phyloP scores from a whole-genome alignment of 192 early-diverging fungal genomes.

The Coemansia sp. region DNA sequence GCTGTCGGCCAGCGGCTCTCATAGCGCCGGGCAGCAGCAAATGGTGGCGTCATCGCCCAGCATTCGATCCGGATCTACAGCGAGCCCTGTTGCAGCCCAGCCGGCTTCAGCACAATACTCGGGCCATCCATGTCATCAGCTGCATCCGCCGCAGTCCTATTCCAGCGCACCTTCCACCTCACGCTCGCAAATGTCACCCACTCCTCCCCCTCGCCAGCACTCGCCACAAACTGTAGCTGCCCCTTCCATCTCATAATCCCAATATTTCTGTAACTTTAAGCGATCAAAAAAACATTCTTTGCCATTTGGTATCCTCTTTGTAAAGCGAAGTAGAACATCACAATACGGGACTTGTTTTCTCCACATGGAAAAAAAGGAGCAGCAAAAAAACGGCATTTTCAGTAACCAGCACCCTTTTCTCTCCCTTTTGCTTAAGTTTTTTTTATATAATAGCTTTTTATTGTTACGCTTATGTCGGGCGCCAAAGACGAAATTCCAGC shows the following conservation, averaged over 20 bases:
- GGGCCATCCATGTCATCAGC: no score
- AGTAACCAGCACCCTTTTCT: not conserved
- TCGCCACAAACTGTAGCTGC: not conserved
- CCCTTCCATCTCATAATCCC: no score
- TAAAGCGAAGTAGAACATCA: no score
- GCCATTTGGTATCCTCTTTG: no score
- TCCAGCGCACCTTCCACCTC: slow-evolving; percentile 1
- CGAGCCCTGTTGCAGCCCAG: not conserved
- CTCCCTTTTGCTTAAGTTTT: not conserved
- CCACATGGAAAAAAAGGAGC: no score
- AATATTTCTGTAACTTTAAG: no score
- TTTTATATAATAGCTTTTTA: not conserved
- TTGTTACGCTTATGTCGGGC: slow-evolving; percentile 1
- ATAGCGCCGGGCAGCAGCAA: not conserved
- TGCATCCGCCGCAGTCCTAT: not conserved
- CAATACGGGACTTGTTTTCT: no score
- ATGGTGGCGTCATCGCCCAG: slow-evolving; percentile 2
- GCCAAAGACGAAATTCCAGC: not conserved
- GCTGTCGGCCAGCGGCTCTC: not conserved
- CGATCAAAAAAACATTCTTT: no score
- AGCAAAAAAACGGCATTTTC: not conserved
- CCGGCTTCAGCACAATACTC: no score
- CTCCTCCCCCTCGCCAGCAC: not conserved
- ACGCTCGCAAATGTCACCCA: not conserved
- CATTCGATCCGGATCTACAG: slow-evolving; percentile 1